A percentile compares a stretch with the other conserved stretches of the same genome.
phyloP scores from a whole-genome alignment of 2,329 filamentous ascomycete species.

The Hymenoscyphus occultus region DNA sequence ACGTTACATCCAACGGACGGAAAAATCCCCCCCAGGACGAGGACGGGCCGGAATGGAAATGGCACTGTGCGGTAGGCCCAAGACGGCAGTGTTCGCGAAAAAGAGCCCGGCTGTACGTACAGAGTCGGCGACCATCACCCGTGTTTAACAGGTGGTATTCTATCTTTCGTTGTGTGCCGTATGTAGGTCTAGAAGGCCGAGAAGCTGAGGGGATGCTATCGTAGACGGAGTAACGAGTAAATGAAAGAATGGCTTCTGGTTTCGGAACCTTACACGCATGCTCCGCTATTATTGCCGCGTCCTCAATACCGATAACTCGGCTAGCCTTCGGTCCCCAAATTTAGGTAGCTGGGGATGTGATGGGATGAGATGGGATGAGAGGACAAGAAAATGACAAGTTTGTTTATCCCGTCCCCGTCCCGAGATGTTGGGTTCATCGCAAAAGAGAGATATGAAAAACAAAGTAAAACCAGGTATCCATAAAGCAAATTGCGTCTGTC shows the following conservation, averaged over 20 bases:
- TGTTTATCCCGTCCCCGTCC: slow-evolving; percentile 6
- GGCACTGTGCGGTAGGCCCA: background rate
- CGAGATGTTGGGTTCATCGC: slow-evolving; percentile 7
- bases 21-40: background rate
- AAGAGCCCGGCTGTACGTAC: background rate
- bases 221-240: background rate
- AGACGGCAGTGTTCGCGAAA: background rate
- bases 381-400: slow-evolving; percentile 3
- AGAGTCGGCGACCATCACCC: background rate
- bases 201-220: background rate
- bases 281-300: too few relatives aligned
- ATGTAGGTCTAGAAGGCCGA: background rate
- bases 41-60: background rate
- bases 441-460: background rate
- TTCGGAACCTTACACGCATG: too few relatives aligned
- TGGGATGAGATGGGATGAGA: too few relatives aligned
- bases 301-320: background rate
- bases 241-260: background rate
- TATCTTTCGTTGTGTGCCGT: background rate
- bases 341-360: background rate
- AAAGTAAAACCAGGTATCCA: background rate
- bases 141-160: background rate
- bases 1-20: background rate
- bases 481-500: background rate
- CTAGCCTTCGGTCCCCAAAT: background rate